These are phyloP conservation scores for Daphne laureola DNA, from an alignment of 441 rosid species.

Conservation along the genomic window DNA sequence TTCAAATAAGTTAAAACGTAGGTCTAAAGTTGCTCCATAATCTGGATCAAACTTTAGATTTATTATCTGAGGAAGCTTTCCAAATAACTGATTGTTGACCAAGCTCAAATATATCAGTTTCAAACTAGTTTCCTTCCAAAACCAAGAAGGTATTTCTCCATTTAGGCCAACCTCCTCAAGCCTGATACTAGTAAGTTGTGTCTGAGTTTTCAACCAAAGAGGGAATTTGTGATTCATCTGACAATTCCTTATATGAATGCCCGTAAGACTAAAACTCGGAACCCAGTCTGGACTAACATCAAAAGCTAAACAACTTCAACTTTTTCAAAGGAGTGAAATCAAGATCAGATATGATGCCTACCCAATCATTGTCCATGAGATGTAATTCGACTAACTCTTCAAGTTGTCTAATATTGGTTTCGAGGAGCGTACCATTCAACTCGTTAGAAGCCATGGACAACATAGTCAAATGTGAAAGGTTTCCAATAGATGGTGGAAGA, in stretches of 20 bases:
- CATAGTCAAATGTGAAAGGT: too few relatives aligned
- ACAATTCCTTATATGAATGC: background rate
- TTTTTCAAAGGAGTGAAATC: background rate
- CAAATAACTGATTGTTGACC: too few relatives aligned
- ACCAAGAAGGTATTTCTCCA: too few relatives aligned
- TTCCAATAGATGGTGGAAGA: too few relatives aligned
- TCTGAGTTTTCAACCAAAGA: background rate
- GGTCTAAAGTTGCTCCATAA: background rate
- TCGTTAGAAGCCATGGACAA: too few relatives aligned
- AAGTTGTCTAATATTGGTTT: background rate
- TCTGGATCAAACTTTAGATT: background rate
- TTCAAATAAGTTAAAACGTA: background rate
- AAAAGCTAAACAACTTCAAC: background rate
- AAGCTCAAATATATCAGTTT: too few relatives aligned
- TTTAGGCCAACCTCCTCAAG: too few relatives aligned
- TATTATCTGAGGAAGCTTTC: too few relatives aligned
- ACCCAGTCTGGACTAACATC: background rate
- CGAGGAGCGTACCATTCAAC: background rate
- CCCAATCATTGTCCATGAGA: background rate
- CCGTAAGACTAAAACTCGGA: background rate
- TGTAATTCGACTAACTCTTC: background rate
- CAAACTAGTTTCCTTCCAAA: too few relatives aligned
- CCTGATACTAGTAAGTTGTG: background rate
- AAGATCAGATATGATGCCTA: background rate
- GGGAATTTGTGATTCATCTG: background rate